Base-by-base conservation (phyloP, 164 flowering plant species). In the Vitis cinerea region DNA sequence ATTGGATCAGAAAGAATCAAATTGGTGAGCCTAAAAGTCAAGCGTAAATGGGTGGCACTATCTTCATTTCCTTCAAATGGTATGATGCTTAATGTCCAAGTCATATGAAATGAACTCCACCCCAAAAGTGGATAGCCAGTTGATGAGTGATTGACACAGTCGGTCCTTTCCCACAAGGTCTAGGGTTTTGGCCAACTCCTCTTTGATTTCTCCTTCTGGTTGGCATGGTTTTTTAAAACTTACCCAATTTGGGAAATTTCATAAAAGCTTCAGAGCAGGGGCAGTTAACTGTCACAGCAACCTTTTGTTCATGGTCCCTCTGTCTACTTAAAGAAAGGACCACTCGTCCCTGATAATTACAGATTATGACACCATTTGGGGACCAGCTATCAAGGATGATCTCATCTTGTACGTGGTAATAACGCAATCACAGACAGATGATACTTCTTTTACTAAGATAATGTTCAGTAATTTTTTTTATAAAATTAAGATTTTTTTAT, bases 111-210 rank as follows among this genome's bases (percentile, higher is more conserved):
- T n/a, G 49, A 50, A 52, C 27, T 64, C 49, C 54, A 63, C 52
- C 29, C 53, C 53, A 5, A 31, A 64, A 31, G 37, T 8, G 59
- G 71, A 27, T 59, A 64, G n/a, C 51, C 27, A 53, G 37, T 59
- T 70, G 67, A 31, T 63, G 65, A 75, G 51, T 64, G 2, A 58
- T 73, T 71, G 74, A 70, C 69, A 74, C 74, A 44, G 65, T 70
- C 74, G 66, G 77, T 77, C 80, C 64, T 73, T 70, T 74, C 72
- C 72, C 60, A 59, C 57, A 65, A 23, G 59, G 77, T 63, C 64
- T 68, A 63, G 67, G 81, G 72, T 71, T 71, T 74, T 54, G 72
- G 77, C 81, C 75, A 68, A 71, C 75, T 54, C n/a, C 67, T 51
- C 48, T 54, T 6, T 64, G 44, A 37, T 37, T 44, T 15, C 31